Base-by-base conservation (phyloP, 345 rosid species). In the Cardamine occulta region DNA sequence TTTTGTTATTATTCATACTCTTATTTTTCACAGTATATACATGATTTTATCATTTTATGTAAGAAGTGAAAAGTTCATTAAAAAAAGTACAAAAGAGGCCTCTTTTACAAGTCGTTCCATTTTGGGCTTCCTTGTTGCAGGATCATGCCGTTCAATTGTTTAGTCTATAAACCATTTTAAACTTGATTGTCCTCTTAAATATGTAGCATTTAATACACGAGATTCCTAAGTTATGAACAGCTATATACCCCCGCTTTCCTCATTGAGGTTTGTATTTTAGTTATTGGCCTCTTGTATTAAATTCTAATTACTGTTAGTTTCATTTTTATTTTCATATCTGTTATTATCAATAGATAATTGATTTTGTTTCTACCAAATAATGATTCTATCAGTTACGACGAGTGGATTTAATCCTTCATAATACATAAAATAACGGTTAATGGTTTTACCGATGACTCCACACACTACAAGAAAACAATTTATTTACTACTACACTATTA, bases 211-310 rank as follows among this genome's bases (percentile, higher is more conserved):
- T 40, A 61, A 62, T 76, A 53, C 65, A 69, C 49, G 63, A 53
- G 49, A 63, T 52, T 40, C 12, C 8, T 39, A 59, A 75, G 44
- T 49, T 62, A 75, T 40, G 31, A 60, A 29, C 74, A 75, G 74
- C 74, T 68, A 61, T 68, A 11, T 74, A 18, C 57, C 67, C 66
- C 13, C 21, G 32, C 2, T 59, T 75, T 32, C 37, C 60, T 74
- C 53, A 15, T 26, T 28, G 42, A 59, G n/a, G 48, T 57, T 48
- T 76, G 70, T 76, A 68, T 40, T 68, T 68, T 76, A 61, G 79
- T 68, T 32, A 32, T 53, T 69, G 74, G 64, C 63, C 47, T 62
- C 58, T 49, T 42, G 64, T 64, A 55, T 44, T 55, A 65, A 44
- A 64, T 53, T 19, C 32, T 64, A 37, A n/a, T 55, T n/a, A 45